Evolutionary conservation across 163 green algal species (phyloP).

Genomic region (Chloromonas sp.): DNA sequence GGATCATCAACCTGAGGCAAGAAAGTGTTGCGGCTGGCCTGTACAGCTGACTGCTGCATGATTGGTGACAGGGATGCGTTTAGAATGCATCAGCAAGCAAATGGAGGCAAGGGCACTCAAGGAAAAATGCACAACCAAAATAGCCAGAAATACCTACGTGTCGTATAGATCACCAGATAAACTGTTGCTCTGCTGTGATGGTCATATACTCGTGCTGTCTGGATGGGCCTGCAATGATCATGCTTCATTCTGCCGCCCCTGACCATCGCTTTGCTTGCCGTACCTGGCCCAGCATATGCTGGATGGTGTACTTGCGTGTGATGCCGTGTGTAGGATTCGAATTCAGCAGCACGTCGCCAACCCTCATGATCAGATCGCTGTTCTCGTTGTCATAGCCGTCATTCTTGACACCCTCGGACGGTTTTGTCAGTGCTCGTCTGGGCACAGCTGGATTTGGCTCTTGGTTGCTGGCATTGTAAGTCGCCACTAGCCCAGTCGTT

Average conservation of each 20-base stretch:
- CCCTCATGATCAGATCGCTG: constrained; percentile 82
- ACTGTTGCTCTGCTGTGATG: no score
- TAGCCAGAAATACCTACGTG: no score
- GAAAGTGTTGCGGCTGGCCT: neutral
- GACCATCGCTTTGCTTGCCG: neutral
- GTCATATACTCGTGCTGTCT: no score
- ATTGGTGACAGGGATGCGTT: neutral
- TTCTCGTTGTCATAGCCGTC: constrained; percentile 86
- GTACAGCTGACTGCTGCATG: neutral
- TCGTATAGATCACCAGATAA: no score
- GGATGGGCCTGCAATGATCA: neutral
- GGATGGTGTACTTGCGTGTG: constrained; percentile 10
- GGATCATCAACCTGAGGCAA: neutral
- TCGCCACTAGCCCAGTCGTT: no score
- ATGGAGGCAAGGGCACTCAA: neutral
- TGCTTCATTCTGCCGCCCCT: neutral
- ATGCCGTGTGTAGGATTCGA: constrained; percentile 18
- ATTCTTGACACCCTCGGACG: constrained; percentile 48
- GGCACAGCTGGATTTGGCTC: no score
- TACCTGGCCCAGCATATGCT: constrained; percentile 14
- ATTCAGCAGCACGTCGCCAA: constrained; percentile 58
- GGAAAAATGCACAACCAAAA: no score
- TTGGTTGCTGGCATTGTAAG: no score
- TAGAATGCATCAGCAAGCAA: neutral
- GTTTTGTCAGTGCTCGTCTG: no score